These are phyloP conservation scores for Phallus indusiatus DNA, from an alignment of 768 basidiomycete genomes.

Conservation along the genomic window DNA sequence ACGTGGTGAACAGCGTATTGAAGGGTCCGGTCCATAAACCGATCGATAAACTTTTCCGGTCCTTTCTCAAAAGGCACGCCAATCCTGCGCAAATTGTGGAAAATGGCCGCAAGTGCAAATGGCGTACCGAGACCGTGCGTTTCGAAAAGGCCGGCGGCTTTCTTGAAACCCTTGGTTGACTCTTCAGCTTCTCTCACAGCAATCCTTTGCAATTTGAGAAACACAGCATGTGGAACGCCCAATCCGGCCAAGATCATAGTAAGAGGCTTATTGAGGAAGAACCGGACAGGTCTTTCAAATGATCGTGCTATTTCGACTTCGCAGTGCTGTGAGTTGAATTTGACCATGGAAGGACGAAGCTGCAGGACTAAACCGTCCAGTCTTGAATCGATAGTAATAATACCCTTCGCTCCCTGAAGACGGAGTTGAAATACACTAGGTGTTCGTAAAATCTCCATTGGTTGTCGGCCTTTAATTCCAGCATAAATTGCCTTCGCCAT, in stretches of 20 bases:
- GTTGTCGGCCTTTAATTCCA: constrained; percentile 25
- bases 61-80: constrained; percentile 18
- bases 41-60: constrained; percentile 20
- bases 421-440: constrained; percentile 52
- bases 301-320: constrained; percentile 55
- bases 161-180: constrained; percentile 32
- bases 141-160: constrained; percentile 43
- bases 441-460: constrained; percentile 19
- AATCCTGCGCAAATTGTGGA: constrained; percentile 42
- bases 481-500: constrained; percentile 40
- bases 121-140: constrained; percentile 47
- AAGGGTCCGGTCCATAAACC: constrained; percentile 45
- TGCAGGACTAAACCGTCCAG: constrained; percentile 40
- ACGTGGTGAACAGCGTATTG: constrained; percentile 49
- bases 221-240: constrained; percentile 45
- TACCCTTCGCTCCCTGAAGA: constrained; percentile 56
- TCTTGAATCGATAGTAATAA: constrained; percentile 48
- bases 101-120: constrained; percentile 43
- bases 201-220: constrained; percentile 41
- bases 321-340: constrained; percentile 43
- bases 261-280: constrained; percentile 54
- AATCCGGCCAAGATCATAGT: constrained; percentile 59
- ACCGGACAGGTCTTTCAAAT: constrained; percentile 50
- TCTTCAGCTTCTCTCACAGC: constrained; percentile 40
- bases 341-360: constrained; percentile 55